Evolutionary conservation across 2,329 filamentous ascomycete genomes (phyloP).

Genomic region (Alternaria sp.): DNA sequence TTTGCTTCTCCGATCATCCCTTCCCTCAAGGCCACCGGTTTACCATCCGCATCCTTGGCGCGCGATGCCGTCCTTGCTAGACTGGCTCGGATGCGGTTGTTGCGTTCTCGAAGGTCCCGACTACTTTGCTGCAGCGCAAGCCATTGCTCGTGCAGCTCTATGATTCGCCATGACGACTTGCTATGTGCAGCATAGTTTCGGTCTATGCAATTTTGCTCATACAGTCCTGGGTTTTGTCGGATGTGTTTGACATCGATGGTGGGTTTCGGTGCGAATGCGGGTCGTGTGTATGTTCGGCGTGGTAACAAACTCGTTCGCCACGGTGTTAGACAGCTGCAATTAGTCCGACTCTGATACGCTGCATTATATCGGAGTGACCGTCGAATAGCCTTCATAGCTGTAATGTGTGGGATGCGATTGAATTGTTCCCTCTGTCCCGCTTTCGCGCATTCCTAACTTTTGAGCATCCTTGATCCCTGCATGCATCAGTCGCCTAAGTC

Average conservation of each 20-base stretch:
- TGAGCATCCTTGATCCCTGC: constrained; percentile 23
- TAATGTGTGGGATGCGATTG: background rate
- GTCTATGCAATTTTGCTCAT: constrained; percentile 82
- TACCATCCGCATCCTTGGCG: constrained; percentile 37
- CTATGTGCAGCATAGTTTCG: constrained; percentile 76
- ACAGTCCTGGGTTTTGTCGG: constrained; percentile 80
- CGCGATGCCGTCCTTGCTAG: constrained; percentile 54
- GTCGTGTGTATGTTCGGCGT: constrained; percentile 60
- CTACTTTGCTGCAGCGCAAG: constrained; percentile 65
- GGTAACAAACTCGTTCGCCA: constrained; percentile 45
- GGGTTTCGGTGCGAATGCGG: constrained; percentile 78
- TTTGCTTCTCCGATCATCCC: constrained; percentile 70
- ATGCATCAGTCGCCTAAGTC: constrained; percentile 12
- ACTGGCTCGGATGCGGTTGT: constrained; percentile 69
- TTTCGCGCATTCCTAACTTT: constrained; percentile 21
- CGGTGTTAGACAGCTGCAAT: constrained; percentile 4
- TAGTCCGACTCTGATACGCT: constrained; percentile 17
- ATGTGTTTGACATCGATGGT: constrained; percentile 88
- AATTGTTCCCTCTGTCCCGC: constrained; percentile 9
- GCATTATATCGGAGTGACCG: constrained; percentile 30
- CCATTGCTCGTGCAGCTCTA: constrained; percentile 59
- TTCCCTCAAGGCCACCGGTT: constrained; percentile 55
- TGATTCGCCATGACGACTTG: constrained; percentile 62
- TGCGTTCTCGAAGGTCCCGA: constrained; percentile 69
- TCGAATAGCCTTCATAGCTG: constrained; percentile 23